Conservation (phyloP, 371 early-diverging fungal species). For the Conidiobolus incongruus region DNA sequence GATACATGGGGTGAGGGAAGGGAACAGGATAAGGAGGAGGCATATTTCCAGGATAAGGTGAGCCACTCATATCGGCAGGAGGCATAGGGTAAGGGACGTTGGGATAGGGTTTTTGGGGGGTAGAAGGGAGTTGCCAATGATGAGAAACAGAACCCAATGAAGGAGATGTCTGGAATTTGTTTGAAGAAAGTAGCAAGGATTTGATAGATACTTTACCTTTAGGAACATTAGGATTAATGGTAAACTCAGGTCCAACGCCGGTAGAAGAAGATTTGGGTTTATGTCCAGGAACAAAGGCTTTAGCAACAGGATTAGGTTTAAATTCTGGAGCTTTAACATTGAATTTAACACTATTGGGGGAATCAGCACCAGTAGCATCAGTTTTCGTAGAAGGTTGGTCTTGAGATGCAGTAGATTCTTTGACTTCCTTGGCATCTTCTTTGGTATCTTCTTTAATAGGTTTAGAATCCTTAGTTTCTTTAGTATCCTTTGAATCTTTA, state of each 20-base stretch:
- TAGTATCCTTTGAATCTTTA: slow-evolving; percentile 3
- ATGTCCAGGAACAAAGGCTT: slow-evolving; percentile 46
- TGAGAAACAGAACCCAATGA: background rate
- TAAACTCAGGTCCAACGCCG: background rate
- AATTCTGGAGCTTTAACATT: slow-evolving; percentile 73
- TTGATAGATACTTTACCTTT: background rate
- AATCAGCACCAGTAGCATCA: slow-evolving; percentile 8
- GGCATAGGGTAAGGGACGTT: no score
- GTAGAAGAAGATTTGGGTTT: slow-evolving; percentile 1
- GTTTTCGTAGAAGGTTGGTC: slow-evolving; percentile 5
- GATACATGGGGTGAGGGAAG: background rate
- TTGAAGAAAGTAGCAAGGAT: background rate
- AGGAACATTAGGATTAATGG: background rate
- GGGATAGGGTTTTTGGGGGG: slow-evolving; percentile 7
- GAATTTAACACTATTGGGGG: slow-evolving; percentile 33
- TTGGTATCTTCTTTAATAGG: background rate
- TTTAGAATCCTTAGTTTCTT: background rate
- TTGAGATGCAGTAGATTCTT: background rate
- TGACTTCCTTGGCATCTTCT: slow-evolving; percentile 5
- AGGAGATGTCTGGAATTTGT: background rate
- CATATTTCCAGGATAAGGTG: slow-evolving; percentile 8
- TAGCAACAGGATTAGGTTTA: slow-evolving; percentile 60
- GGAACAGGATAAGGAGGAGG: background rate
- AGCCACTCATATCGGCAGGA: no score
- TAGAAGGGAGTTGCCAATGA: slow-evolving; percentile 7